Base-by-base conservation (phyloP, 192 early-diverging fungal genomes). In the Pilaira anomala region DNA sequence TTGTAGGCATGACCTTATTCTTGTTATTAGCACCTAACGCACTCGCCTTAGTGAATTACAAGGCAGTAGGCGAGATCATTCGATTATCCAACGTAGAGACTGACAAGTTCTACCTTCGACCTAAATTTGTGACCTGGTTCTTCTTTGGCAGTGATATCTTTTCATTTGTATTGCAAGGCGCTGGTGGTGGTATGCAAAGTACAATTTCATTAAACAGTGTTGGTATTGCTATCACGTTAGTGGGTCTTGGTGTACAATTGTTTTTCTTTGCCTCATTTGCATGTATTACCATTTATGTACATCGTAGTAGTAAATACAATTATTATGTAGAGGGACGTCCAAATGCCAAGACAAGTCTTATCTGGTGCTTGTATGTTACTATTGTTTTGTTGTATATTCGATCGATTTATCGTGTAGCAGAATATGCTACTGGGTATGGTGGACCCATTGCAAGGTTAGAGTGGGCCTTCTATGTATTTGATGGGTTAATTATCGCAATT, bases 81-180 rank as follows among this genome's bases (percentile, higher is more conserved):
- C 63, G 65, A 11, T 41, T 22, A 9, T 76, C 69, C 1, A 49
- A 51, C 3, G 52, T 57, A 44, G 16, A 22, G 5, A 29, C 30
- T 0, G 53, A 49, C 5, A 39, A 7, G 3, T 78, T 78, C 19
- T 76, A 50, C 52, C 45, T 78, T 13, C 67, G 57, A 2, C 74
- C 73, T 6, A 48, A 54, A 4, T 80, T 80, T 36, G 67, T 80
- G 16, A 76, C 67, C 0, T 78, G 76, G 76, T 76, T 80, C 9
- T 78, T 80, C 28, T 80, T 80, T 54, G 26, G 60, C 16, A 78
- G 77, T 68, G 78, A 80, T 55, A 68, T 80, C 7, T 65, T 78
- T 22, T 69, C 77, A 1, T 76, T 80, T 28, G 28, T 76, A n/a
- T 44, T 80, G 45, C 78, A 78, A 42, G 66, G 53, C 0, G 53